Percentiles rank a stretch among this genome's conserved stretches.
These are phyloP conservation scores for Delphinella strobiligena DNA, from an alignment of 2,329 filamentous ascomycete genomes.

Conservation along the genomic window DNA sequence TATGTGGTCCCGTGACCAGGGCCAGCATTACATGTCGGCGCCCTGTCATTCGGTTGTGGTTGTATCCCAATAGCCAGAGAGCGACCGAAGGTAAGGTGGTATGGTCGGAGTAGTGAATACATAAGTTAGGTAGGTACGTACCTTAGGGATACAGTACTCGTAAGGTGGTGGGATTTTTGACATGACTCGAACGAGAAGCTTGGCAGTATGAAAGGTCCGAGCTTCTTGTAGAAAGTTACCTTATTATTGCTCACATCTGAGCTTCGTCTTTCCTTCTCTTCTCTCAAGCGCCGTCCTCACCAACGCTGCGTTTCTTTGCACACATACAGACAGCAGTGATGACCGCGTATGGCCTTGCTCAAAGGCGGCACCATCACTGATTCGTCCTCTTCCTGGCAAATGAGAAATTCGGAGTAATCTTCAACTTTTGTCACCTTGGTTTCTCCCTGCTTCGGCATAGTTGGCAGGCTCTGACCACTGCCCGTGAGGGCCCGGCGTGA, in stretches of 20 bases:
- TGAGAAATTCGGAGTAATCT: conserved; percentile 99
- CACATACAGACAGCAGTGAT: conserved; percentile 49
- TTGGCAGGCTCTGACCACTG: conserved; percentile 40
- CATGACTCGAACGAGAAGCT: not conserved
- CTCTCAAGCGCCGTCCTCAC: conserved; percentile 74
- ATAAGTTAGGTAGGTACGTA: too few species aligned
- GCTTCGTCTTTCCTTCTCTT: conserved; percentile 28
- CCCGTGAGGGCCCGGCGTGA: conserved; percentile 82
- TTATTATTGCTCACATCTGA: too few species aligned
- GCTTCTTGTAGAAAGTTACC: not conserved
- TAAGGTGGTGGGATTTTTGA: too few species aligned
- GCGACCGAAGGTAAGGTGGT: too few species aligned
- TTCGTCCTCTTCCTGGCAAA: conserved; percentile 47
- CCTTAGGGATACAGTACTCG: too few species aligned
- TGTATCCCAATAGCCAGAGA: too few species aligned
- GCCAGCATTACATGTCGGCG: too few species aligned
- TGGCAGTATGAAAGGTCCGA: not conserved
- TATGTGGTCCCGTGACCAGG: too few species aligned
- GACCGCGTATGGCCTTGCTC: conserved; percentile 4
- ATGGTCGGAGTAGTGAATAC: too few species aligned
- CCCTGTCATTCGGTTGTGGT: too few species aligned
- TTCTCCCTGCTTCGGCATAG: conserved; percentile 13
- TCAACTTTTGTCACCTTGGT: conserved; percentile 44
- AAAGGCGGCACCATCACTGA: conserved; percentile 4
- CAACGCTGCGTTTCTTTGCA: conserved; percentile 96